phyloP scores from a whole-genome alignment of 2,329 filamentous ascomycete species.

The Tolypocladium ovalisporum region DNA sequence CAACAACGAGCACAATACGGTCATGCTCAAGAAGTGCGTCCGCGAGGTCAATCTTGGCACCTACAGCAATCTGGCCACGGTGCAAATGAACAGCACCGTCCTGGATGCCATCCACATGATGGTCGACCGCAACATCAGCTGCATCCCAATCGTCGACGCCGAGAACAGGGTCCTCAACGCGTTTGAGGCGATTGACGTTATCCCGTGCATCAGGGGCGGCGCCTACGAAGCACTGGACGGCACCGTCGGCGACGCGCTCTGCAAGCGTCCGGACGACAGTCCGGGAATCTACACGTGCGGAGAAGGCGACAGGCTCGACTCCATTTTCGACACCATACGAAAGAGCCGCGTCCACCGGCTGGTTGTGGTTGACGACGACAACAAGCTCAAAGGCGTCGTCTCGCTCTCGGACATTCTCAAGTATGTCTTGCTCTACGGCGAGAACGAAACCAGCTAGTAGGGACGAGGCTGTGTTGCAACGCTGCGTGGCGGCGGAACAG shows the following conservation, averaged over 20 bases:
- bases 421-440: conserved; percentile 77
- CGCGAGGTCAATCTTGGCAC: conserved; percentile 77
- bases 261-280: conserved; percentile 81
- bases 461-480: not conserved
- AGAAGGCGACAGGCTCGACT: conserved; percentile 81
- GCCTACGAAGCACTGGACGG: conserved; percentile 83
- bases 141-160: conserved; percentile 81
- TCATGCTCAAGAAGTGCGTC: conserved; percentile 78
- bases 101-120: conserved; percentile 91
- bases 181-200: conserved; percentile 96
- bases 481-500: not conserved
- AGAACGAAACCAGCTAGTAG: conserved; percentile 35
- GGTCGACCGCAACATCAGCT: conserved; percentile 88
- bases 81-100: conserved; percentile 80
- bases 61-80: conserved; percentile 70
- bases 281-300: conserved; percentile 95
- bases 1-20: conserved; percentile 76
- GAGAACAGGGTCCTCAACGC: conserved; percentile 77
- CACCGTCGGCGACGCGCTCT: conserved; percentile 78
- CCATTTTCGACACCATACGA: conserved; percentile 92
- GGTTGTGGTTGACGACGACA: conserved; percentile 85
- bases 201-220: conserved; percentile 87
- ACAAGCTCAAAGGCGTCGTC: conserved; percentile 75
- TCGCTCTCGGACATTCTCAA: conserved; percentile 94
- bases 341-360: conserved; percentile 90